Evolutionary conservation across 1,284 basidiomycete species (phyloP).

Genomic region (Paramarasmius palmivorus): DNA sequence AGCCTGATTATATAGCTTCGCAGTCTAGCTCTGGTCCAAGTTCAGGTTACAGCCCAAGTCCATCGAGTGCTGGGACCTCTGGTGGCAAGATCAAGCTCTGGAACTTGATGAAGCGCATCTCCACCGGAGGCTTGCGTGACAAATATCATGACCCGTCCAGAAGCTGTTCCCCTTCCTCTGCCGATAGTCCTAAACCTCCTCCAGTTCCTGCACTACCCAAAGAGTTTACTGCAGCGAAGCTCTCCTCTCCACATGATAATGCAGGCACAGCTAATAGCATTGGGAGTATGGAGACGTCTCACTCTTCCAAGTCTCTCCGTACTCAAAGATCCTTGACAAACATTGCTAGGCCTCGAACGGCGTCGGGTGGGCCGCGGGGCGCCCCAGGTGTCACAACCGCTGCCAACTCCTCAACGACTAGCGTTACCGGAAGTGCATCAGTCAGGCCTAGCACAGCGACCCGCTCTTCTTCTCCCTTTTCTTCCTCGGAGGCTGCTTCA

Average conservation of each 20-base stretch:
- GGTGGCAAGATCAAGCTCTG: too few species aligned
- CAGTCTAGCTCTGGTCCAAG: too few species aligned
- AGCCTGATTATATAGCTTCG: too few species aligned
- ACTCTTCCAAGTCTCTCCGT: too few species aligned
- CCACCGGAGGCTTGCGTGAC: not conserved
- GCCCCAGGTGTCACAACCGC: not conserved
- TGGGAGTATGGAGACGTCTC: not conserved
- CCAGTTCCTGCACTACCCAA: constrained; percentile 4
- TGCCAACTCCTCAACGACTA: not conserved
- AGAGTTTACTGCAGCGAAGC: not conserved
- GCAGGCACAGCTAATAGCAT: not conserved
- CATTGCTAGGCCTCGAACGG: not conserved
- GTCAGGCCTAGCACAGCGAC: not conserved
- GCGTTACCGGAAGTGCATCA: not conserved
- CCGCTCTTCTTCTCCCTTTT: not conserved
- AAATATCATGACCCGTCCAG: not conserved
- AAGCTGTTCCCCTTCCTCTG: not conserved
- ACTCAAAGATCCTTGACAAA: too few species aligned
- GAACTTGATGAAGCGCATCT: not conserved
- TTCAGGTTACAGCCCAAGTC: too few species aligned
- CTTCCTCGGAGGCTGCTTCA: too few species aligned
- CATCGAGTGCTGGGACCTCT: too few species aligned
- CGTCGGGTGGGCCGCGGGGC: not conserved
- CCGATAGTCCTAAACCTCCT: not conserved
- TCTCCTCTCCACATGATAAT: not conserved